These are phyloP conservation scores for Boletales sp. DNA, from an alignment of 768 basidiomycete species.

Conservation along the genomic window DNA sequence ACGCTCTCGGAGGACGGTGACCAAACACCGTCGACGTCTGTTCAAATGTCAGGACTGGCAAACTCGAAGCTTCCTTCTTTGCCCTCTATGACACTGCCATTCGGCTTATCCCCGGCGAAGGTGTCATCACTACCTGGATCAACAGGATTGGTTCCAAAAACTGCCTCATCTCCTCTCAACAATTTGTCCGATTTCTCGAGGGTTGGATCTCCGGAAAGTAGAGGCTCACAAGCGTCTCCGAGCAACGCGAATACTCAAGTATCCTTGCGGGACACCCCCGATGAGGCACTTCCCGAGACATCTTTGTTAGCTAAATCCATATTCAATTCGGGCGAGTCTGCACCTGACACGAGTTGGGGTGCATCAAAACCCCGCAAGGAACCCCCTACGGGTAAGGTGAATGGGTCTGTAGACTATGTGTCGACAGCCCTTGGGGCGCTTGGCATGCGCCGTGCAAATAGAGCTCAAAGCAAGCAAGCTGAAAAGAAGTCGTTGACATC, in stretches of 20 bases:
- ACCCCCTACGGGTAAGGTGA: slow-evolving; percentile 9
- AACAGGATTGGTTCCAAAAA: slow-evolving; percentile 5
- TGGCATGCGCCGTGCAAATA: slow-evolving; percentile 29
- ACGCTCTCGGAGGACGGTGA: slow-evolving; percentile 19
- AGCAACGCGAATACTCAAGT: not conserved
- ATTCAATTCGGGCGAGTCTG: slow-evolving; percentile 5
- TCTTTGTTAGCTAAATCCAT: slow-evolving; percentile 15
- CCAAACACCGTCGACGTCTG: slow-evolving; percentile 5
- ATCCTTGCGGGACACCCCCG: slow-evolving; percentile 5
- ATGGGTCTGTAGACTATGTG: slow-evolving; percentile 17
- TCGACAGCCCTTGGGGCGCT: slow-evolving; percentile 25
- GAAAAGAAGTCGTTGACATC: slow-evolving; percentile 19
- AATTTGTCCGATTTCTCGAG: slow-evolving; percentile 12
- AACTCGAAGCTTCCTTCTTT: slow-evolving; percentile 7
- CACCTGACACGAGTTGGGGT: slow-evolving; percentile 13
- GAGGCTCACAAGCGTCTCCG: slow-evolving; percentile 5
- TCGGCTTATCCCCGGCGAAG: slow-evolving; percentile 13
- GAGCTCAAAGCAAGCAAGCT: slow-evolving; percentile 13
- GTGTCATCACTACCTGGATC: slow-evolving; percentile 4
- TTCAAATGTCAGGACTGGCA: slow-evolving; percentile 1
- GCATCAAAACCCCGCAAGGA: slow-evolving; percentile 14
- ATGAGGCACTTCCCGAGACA: slow-evolving; percentile 3
- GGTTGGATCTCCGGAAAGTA: slow-evolving; percentile 17
- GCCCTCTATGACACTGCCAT: slow-evolving; percentile 13
- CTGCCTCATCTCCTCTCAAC: slow-evolving; percentile 7